Conservation (phyloP, 2,329 filamentous ascomycete genomes). For the Alternaria gaisen region DNA sequence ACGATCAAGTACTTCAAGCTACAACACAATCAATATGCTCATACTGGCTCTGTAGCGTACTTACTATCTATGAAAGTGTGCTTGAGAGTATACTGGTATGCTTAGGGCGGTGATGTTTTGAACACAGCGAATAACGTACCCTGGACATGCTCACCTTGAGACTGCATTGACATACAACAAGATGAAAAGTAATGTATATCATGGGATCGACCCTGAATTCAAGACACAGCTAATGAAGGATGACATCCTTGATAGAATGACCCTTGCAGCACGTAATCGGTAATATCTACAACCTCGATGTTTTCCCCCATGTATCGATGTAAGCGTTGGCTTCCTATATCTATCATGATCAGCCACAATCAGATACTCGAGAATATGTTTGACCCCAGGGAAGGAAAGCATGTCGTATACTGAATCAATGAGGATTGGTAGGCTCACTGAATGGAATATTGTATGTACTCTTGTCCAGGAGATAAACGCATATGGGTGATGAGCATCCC, state of each 20-base stretch:
- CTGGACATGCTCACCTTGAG: fast-evolving
- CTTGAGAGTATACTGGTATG: neutral
- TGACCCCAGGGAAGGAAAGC: no score
- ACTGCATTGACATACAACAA: neutral
- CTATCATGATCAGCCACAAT: no score
- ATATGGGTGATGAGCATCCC: fast-evolving
- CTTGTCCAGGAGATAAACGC: fast-evolving
- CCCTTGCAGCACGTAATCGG: no score
- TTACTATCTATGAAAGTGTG: neutral
- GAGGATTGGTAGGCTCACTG: no score
- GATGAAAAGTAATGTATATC: fast-evolving
- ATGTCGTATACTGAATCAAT: no score
- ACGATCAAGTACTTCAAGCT: neutral
- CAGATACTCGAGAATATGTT: no score
- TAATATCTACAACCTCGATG: no score
- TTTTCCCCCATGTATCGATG: no score
- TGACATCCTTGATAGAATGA: no score
- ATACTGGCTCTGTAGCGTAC: neutral
- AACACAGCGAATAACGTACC: neutral
- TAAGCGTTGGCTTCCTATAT: no score
- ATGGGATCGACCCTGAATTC: fast-evolving
- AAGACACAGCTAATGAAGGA: no score
- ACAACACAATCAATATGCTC: neutral
- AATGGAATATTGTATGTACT: no score
- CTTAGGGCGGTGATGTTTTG: neutral